A percentile compares a stretch with the other conserved stretches of the same genome.
These are phyloP conservation scores for Monosporozyma solicola DNA, from an alignment of 805 yeast genomes.

Conservation along the genomic window DNA sequence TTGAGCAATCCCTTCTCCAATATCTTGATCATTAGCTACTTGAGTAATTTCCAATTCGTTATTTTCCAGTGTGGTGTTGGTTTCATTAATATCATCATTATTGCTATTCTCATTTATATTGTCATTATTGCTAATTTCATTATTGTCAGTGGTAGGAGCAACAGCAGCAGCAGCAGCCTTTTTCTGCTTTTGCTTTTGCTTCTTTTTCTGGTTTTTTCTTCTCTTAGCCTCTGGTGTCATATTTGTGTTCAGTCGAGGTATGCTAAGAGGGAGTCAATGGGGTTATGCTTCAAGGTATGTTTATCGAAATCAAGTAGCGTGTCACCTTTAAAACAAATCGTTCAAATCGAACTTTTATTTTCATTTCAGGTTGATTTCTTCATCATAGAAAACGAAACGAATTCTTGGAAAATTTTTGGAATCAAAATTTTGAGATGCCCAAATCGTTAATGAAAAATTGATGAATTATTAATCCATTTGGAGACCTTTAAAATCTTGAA, in stretches of 20 bases:
- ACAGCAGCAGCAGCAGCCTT: conserved; percentile 10
- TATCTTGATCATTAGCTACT: not conserved
- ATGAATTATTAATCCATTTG: not conserved
- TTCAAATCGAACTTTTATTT: too few relatives aligned
- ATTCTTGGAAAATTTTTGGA: not conserved
- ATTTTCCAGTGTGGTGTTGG: not conserved
- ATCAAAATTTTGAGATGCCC: not conserved
- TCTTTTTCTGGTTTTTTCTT: conserved; percentile 30
- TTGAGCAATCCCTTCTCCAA: not conserved
- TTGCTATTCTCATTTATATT: too few relatives aligned
- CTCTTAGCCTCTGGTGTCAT: conserved; percentile 30
- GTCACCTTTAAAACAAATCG: not conserved
- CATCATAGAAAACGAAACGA: not conserved
- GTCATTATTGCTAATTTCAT: not conserved
- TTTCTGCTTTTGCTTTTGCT: conserved; percentile 26
- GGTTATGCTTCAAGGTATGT: too few relatives aligned
- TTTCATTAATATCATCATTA: not conserved
- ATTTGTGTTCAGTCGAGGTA: not conserved
- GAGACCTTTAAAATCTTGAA: not conserved
- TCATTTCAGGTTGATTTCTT: not conserved
- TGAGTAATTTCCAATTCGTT: not conserved
- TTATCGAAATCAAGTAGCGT: not conserved
- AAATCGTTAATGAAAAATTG: not conserved
- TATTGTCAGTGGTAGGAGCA: not conserved
- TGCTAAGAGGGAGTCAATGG: not conserved